These are phyloP conservation scores for Mycena indigotica DNA, from an alignment of 768 basidiomycete species.

Conservation along the genomic window DNA sequence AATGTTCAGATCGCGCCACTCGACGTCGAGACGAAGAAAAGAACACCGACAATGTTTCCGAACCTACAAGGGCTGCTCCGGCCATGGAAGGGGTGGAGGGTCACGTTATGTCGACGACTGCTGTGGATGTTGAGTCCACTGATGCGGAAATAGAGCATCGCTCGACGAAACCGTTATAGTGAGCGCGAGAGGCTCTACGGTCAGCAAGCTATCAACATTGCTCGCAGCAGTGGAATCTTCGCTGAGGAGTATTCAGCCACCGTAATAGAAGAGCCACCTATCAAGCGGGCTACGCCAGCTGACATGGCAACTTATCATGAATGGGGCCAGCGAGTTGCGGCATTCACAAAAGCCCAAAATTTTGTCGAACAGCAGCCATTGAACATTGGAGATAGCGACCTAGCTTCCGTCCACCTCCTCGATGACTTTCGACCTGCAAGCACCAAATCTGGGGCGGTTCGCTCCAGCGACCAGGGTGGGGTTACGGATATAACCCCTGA, in stretches of 20 bases:
- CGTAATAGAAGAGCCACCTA: neutral
- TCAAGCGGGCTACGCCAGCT: neutral
- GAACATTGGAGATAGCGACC: slow-evolving; percentile 5
- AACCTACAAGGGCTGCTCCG: neutral
- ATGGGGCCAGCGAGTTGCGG: neutral
- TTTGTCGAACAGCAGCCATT: neutral
- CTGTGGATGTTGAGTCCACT: neutral
- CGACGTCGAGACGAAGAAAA: slow-evolving; percentile 4
- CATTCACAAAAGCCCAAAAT: neutral
- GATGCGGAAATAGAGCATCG: neutral
- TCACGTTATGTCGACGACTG: neutral
- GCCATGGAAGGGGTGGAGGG: slow-evolving; percentile 3
- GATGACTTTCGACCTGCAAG: neutral
- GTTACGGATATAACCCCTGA: neutral
- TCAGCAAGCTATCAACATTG: neutral
- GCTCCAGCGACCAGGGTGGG: neutral
- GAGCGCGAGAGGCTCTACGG: neutral
- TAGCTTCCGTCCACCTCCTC: neutral
- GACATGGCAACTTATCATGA: neutral
- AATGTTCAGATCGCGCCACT: slow-evolving; percentile 24
- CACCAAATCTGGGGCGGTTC: slow-evolving; percentile 22
- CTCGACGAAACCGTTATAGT: neutral
- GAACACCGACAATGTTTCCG: too few species aligned
- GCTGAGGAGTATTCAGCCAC: neutral
- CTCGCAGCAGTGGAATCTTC: neutral